Evolutionary conservation across 1,284 basidiomycete genomes (phyloP).

Genomic region (Naganishia sp.): DNA sequence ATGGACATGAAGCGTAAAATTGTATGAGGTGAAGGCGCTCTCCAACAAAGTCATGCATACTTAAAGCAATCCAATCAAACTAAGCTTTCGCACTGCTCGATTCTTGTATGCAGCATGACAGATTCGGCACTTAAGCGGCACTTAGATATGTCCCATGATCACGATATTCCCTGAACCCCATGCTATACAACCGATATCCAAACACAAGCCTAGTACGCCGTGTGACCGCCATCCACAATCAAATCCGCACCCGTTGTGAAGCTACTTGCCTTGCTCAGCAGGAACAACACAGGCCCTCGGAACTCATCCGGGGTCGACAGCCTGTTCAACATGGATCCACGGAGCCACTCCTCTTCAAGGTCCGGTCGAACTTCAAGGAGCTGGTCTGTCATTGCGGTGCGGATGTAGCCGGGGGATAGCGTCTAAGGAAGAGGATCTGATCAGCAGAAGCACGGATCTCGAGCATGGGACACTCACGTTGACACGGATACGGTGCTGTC

Average conservation of each 20-base stretch:
- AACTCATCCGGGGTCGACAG: conserved; percentile 36
- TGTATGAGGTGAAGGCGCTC: too few species aligned
- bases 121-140: too few species aligned
- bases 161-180: background rate
- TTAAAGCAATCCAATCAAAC: too few species aligned
- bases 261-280: conserved; percentile 43
- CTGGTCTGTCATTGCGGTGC: conserved; percentile 55
- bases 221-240: conserved; percentile 38
- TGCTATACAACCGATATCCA: background rate
- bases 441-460: background rate
- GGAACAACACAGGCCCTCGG: conserved; percentile 42
- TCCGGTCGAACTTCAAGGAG: conserved; percentile 37
- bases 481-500: conserved; percentile 67
- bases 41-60: too few species aligned
- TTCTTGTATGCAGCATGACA: too few species aligned
- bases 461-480: conserved; percentile 24
- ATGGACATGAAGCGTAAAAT: too few species aligned
- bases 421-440: conserved; percentile 53
- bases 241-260: conserved; percentile 35
- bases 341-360: conserved; percentile 35
- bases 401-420: conserved; percentile 72
- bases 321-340: conserved; percentile 32
- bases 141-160: conserved; percentile 56
- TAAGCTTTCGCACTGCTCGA: too few species aligned
- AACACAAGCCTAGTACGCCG: conserved; percentile 7